Evolutionary conservation across 1,284 basidiomycete genomes (phyloP), one percentile per base, ranked within the genome.

Genomic region (Athelia psychrophila): DNA sequence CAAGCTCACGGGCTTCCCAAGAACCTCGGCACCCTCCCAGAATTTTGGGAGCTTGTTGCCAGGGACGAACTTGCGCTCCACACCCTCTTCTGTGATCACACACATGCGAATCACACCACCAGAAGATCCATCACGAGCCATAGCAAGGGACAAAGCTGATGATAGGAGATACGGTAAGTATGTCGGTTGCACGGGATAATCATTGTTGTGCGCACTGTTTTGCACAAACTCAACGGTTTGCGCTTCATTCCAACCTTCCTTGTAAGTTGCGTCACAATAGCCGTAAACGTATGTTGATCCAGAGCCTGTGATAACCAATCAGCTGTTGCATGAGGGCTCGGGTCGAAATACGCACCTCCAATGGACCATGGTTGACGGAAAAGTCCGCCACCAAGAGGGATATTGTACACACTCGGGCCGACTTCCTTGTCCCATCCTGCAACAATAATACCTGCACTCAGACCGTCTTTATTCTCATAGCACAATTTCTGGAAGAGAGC

Each of bases 271-370:
- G 69, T 99, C 97, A 67, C 97, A 99, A 74, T 97, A 99, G 47
- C 96, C 97, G 66, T 99, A 99, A 18, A 99, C 95, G 69, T 98
- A 99, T 12, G 95, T 93, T 40, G 95, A 98, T 15, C 97, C 97
- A 51, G 94, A 97, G 30, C 93, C 92, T 93, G 55, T 44, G 25
- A 38, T 18, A 35, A 24, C 55, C 18, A 57, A 24, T 56, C 32
- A 25, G 49, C 44, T 32, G 27, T 38, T 25, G 46, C 20, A n/a
- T 10, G 19, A 38, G 27, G 4, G 16, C 27, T 44, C 24, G 45
- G 33, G 44, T 30, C 36, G 47, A 35, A 24, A 50, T 4, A 72
- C 80, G 48, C 64, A 87, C 93, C 95, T 65, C 93, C 95, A 60
- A 98, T 98, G 48, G 94, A 93, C 95, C 95, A 98, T 10, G 95